These are phyloP conservation scores for Nigrospora oryzae DNA, from an alignment of 2,329 filamentous ascomycete genomes.

Conservation along the genomic window DNA sequence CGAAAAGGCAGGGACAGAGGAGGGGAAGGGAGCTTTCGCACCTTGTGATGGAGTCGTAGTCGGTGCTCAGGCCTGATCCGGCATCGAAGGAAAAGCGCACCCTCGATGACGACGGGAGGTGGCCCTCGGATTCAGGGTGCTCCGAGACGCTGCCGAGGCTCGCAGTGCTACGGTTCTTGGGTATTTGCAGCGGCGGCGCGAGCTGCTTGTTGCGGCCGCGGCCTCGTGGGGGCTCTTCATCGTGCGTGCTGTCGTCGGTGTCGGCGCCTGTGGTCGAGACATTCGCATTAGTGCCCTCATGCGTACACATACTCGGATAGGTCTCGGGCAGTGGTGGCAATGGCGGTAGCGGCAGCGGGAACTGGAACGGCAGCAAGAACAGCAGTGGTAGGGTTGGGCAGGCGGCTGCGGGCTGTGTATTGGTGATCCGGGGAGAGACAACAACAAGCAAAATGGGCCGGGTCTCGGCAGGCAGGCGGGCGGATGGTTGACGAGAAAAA, in stretches of 20 bases:
- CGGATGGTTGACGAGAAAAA: too few species aligned
- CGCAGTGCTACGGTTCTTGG: conserved; percentile 59
- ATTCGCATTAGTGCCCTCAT: conserved; percentile 1
- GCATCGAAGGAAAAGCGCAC: conserved; percentile 73
- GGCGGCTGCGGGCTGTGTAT: too few species aligned
- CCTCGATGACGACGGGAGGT: conserved; percentile 35
- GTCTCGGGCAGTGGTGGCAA: background rate
- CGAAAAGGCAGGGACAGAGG: background rate
- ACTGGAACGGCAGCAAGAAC: too few species aligned
- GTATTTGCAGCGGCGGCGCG: conserved; percentile 39
- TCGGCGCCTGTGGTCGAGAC: conserved; percentile 27
- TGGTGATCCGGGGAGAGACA: too few species aligned
- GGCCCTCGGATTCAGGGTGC: conserved; percentile 30
- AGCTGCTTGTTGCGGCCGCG: conserved; percentile 29
- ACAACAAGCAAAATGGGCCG: too few species aligned
- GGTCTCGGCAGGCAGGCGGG: too few species aligned
- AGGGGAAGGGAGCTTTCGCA: conserved; percentile 30
- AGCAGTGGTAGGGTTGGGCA: too few species aligned
- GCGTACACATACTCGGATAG: too few species aligned
- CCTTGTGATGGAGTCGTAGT: conserved; percentile 69
- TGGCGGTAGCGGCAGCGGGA: too few species aligned
- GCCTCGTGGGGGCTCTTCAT: conserved; percentile 25
- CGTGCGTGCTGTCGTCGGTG: conserved; percentile 24
- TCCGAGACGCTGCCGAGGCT: conserved; percentile 45
- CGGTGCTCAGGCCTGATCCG: conserved; percentile 45